A percentile compares a stretch with the other conserved stretches of the same genome.
Evolutionary conservation across 192 early-diverging fungal species (phyloP).

Genomic region (Pilaira anomala): DNA sequence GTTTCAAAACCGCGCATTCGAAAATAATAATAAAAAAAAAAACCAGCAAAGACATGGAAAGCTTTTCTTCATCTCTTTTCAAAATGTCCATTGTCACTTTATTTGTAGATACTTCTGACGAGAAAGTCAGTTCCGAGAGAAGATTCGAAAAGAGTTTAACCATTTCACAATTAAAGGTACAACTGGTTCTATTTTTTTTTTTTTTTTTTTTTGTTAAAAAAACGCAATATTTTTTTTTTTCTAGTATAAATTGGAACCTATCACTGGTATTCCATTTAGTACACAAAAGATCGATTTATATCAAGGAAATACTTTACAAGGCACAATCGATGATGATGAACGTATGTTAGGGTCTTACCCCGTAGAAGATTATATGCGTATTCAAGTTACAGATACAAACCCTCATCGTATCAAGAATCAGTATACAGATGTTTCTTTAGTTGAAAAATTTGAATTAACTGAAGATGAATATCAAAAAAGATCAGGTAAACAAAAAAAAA

Average conservation of each 20-base stretch:
- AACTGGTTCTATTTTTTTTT: background rate
- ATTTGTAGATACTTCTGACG: constrained; percentile 70
- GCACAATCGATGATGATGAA: constrained; percentile 52
- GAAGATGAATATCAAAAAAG: constrained; percentile 87
- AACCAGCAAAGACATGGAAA: background rate
- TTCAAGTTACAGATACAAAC: constrained; percentile 73
- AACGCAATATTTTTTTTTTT: too few relatives aligned
- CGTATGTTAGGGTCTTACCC: constrained; percentile 87
- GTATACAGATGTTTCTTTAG: constrained; percentile 84
- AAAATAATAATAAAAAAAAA: background rate
- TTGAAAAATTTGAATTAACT: constrained; percentile 90
- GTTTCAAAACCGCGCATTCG: too few relatives aligned
- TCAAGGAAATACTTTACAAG: constrained; percentile 47
- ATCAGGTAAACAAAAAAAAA: constrained; percentile 46
- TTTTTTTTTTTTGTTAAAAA: too few relatives aligned
- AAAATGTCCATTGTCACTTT: constrained; percentile 82
- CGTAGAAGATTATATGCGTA: constrained; percentile 74
- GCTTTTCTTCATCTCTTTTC: background rate
- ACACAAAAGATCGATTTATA: constrained; percentile 67
- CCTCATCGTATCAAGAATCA: constrained; percentile 63
- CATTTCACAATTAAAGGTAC: constrained; percentile 71
- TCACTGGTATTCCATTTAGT: constrained; percentile 79
- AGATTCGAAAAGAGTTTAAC: constrained; percentile 75
- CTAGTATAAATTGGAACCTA: constrained; percentile 80
- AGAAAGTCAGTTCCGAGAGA: constrained; percentile 80